Evolutionary conservation across 2,329 filamentous ascomycete species (phyloP).

Genomic region (Microascus cirrosus): DNA sequence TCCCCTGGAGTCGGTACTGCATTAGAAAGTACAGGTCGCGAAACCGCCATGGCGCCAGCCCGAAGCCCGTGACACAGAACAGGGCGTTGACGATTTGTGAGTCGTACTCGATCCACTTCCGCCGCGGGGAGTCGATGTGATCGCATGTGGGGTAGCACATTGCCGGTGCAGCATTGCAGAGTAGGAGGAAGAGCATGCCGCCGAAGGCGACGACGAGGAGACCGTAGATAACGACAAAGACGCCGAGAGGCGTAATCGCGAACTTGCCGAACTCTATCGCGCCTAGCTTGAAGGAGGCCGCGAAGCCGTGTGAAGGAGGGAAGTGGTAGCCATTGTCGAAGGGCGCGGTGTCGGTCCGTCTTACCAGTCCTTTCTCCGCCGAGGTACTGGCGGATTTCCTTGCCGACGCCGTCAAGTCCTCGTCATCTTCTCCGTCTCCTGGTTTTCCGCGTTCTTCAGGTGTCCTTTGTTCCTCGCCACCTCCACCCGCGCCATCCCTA

Average conservation of each 20-base stretch:
- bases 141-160: conserved; percentile 65
- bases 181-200: conserved; percentile 78
- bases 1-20: conserved; percentile 45
- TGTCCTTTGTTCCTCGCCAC: not conserved
- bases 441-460: not conserved
- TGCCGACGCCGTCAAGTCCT: not conserved
- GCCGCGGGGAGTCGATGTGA: conserved; percentile 63
- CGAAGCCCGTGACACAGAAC: conserved; percentile 81
- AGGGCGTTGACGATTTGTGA: conserved; percentile 61
- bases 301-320: conserved; percentile 48
- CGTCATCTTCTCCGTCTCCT: not conserved
- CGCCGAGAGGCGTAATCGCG: conserved; percentile 63
- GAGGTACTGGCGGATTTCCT: not conserved
- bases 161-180: conserved; percentile 61
- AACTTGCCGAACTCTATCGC: conserved; percentile 59
- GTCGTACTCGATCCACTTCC: conserved; percentile 77
- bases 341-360: conserved; percentile 18
- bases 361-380: not conserved
- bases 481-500: not conserved
- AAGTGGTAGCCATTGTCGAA: conserved; percentile 58
- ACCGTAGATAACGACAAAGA: conserved; percentile 67
- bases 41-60: conserved; percentile 74
- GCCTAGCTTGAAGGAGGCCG: conserved; percentile 45
- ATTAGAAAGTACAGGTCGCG: conserved; percentile 67
- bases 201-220: conserved; percentile 83